Percentiles rank a stretch among this genome's conserved stretches.
These are phyloP conservation scores for Cadophora sp. DNA, from an alignment of 2,329 filamentous ascomycete species.

Conservation along the genomic window DNA sequence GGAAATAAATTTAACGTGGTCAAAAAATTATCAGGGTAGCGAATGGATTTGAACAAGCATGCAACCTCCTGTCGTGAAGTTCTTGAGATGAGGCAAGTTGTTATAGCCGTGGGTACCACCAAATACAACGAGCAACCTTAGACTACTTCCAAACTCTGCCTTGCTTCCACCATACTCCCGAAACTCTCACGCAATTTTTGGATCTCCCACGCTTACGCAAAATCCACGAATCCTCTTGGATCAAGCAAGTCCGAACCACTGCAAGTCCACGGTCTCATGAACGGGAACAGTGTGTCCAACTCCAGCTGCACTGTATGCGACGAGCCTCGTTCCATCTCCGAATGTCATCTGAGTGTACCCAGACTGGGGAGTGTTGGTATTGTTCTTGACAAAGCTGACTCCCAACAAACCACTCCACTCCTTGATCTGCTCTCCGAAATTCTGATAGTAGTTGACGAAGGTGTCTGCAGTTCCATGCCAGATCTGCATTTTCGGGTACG, in stretches of 20 bases:
- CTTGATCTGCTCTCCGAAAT: slow-evolving; percentile 52
- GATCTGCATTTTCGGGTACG: slow-evolving; percentile 48
- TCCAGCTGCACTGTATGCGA: slow-evolving; percentile 42
- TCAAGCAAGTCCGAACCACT: slow-evolving; percentile 25
- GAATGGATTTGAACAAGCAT: too few relatives aligned
- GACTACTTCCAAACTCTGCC: too few relatives aligned
- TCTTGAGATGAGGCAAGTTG: too few relatives aligned
- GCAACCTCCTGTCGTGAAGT: too few relatives aligned
- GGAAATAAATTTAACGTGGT: too few relatives aligned
- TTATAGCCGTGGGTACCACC: too few relatives aligned
- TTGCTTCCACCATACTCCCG: too few relatives aligned
- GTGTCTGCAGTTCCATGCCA: slow-evolving; percentile 47
- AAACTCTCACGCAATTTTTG: too few relatives aligned
- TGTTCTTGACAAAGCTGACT: slow-evolving; percentile 36
- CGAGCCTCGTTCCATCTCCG: slow-evolving; percentile 44
- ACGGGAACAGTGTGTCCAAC: slow-evolving; percentile 45
- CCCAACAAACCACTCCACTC: slow-evolving; percentile 55
- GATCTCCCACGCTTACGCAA: too few relatives aligned
- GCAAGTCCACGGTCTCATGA: slow-evolving; percentile 39
- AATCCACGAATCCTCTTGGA: neutral
- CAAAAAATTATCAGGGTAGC: too few relatives aligned
- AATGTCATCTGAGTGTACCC: slow-evolving; percentile 45
- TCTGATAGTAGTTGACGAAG: slow-evolving; percentile 47
- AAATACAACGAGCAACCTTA: too few relatives aligned
- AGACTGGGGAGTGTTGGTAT: slow-evolving; percentile 39